Evolutionary conservation across 139 green algal genomes (phyloP).

Genomic region (Chlamydomonas incerta): DNA sequence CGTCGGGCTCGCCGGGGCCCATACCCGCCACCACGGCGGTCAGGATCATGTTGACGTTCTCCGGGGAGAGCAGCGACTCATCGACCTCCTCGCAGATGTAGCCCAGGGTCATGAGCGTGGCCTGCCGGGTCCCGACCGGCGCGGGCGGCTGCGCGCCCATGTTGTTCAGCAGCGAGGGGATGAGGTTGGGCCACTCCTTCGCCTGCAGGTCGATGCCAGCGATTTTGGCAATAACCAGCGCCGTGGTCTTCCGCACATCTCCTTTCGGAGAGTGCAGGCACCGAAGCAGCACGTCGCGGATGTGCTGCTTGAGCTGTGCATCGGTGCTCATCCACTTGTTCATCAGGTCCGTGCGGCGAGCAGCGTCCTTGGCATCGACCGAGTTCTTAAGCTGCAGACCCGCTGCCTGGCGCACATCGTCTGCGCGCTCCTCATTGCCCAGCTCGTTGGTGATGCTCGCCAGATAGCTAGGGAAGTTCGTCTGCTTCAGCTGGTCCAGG

Average conservation of each 20-base stretch:
- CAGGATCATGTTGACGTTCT: constrained; percentile 94
- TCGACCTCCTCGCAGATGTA: constrained; percentile 98
- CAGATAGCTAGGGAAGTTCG: constrained; percentile 84
- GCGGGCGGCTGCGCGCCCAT: constrained; percentile 64
- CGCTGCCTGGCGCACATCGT: constrained; percentile 83
- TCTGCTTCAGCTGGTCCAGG: constrained; percentile 82
- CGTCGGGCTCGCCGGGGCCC: constrained; percentile 82
- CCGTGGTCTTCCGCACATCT: constrained; percentile 78
- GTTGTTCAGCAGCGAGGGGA: constrained; percentile 79
- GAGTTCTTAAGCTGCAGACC: constrained; percentile 97
- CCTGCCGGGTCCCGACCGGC: constrained; percentile 63
- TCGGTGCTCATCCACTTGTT: constrained; percentile 82
- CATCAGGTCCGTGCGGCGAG: constrained; percentile 71
- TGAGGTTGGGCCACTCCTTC: constrained; percentile 88
- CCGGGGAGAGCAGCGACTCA: constrained; percentile 86
- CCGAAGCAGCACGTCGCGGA: constrained; percentile 83
- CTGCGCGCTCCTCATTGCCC: constrained; percentile 76
- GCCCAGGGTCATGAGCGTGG: constrained; percentile 92
- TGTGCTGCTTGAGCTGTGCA: constrained; percentile 71
- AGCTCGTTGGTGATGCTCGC: constrained; percentile 84
- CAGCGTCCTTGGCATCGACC: constrained; percentile 90
- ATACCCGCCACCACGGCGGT: constrained; percentile 96
- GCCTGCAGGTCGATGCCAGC: constrained; percentile 92
- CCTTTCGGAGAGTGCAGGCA: constrained; percentile 77
- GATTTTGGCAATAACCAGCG: constrained; percentile 95